Conservation (phyloP, 2,329 filamentous ascomycete species). For the Daldinia sp. region DNA sequence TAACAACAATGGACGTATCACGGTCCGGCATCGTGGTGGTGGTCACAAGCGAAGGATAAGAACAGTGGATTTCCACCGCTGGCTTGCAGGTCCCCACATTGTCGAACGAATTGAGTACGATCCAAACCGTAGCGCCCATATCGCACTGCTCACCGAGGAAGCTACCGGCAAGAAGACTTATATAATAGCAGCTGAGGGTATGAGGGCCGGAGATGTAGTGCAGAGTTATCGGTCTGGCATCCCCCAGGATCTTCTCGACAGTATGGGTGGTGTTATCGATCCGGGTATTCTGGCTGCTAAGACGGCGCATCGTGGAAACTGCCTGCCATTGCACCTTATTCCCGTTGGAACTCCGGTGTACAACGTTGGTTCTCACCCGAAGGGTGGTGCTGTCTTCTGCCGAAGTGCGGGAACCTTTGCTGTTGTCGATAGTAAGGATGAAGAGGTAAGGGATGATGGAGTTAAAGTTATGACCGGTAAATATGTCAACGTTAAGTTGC, state of each 20-base stretch:
- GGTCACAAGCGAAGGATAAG: conserved; percentile 93
- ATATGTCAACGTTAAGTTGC: conserved; percentile 85
- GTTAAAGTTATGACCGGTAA: conserved; percentile 74
- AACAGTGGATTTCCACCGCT: conserved; percentile 88
- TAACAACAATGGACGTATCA: conserved; percentile 87
- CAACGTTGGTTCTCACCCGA: conserved; percentile 83
- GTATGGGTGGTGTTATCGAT: conserved; percentile 93
- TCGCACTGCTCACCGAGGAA: conserved; percentile 84
- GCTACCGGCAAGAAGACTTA: conserved; percentile 84
- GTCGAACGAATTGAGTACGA: conserved; percentile 98
- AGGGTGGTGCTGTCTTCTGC: conserved; percentile 87
- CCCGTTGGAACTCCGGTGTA: conserved; percentile 93
- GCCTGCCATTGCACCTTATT: conserved; percentile 93
- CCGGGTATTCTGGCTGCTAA: conserved; percentile 95
- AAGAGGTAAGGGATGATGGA: conserved; percentile 73
- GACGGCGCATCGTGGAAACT: conserved; percentile 95
- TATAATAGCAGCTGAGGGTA: conserved; percentile 93
- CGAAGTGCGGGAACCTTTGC: conserved; percentile 94
- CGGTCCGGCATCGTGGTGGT: conserved; percentile 91
- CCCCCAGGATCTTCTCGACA: conserved; percentile 84
- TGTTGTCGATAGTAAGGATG: conserved; percentile 88
- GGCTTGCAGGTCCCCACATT: conserved; percentile 81
- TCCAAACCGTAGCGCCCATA: conserved; percentile 90
- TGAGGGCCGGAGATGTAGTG: conserved; percentile 90
- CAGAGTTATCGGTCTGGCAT: conserved; percentile 94